These are phyloP conservation scores for Wallacemonas collosoma DNA, from an alignment of 208 protist species.

Conservation along the genomic window DNA sequence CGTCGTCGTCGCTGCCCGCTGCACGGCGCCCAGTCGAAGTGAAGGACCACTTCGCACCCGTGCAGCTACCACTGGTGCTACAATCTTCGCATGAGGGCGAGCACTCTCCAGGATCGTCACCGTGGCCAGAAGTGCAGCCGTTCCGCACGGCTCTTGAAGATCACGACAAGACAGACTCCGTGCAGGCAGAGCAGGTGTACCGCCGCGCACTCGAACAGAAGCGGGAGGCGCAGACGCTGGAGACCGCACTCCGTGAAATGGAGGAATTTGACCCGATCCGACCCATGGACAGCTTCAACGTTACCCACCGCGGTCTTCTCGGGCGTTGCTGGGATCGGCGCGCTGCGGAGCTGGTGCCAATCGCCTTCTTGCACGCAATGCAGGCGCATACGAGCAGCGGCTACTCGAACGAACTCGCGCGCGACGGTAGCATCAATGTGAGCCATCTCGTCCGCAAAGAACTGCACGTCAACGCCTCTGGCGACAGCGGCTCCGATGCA, in stretches of 20 bases:
- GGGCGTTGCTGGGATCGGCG: constrained; percentile 80
- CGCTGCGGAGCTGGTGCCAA: constrained; percentile 40
- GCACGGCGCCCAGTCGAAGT: neutral
- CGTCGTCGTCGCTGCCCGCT: constrained; percentile 5
- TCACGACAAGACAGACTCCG: constrained; percentile 44
- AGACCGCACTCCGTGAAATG: constrained; percentile 22
- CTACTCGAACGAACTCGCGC: constrained; percentile 2
- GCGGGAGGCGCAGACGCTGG: constrained; percentile 30
- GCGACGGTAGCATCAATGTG: neutral
- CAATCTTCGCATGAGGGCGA: neutral
- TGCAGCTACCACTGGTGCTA: constrained; percentile 19
- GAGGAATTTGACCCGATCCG: constrained; percentile 65
- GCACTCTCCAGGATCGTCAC: neutral
- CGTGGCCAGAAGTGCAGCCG: neutral
- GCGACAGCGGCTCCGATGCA: constrained; percentile 10
- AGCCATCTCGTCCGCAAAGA: constrained; percentile 9
- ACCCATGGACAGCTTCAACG: constrained; percentile 66
- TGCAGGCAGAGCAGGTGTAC: constrained; percentile 61
- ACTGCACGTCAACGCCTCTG: constrained; percentile 6
- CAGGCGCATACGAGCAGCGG: neutral
- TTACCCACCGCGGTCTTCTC: constrained; percentile 63
- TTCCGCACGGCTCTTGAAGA: neutral
- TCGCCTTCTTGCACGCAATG: constrained; percentile 41
- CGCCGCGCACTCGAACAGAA: constrained; percentile 46
- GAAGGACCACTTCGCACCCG: constrained; percentile 41